Percentiles rank a stretch among this genome's conserved stretches.
Conservation (phyloP, 1,139 yeast genomes). For the Diutina neorugosa region DNA sequence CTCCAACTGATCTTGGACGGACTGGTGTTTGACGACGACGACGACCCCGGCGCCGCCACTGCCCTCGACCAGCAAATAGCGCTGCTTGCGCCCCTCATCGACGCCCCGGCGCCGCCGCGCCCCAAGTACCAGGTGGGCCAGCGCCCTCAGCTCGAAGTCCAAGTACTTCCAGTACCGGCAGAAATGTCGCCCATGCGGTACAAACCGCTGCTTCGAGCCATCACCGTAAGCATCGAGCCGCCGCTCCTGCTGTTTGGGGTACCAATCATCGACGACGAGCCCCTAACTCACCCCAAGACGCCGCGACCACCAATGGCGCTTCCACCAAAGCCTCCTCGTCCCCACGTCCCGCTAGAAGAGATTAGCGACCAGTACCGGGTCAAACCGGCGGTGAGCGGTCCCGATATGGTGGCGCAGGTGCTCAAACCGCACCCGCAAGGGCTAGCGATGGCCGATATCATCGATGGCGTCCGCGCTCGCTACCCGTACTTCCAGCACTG, state of each 20-base stretch:
- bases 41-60: conserved; percentile 5
- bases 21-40: conserved; percentile 3
- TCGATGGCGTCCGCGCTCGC: conserved; percentile 72
- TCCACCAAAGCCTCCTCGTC: conserved; percentile 32
- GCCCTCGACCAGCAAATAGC: conserved; percentile 30
- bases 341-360: conserved; percentile 56
- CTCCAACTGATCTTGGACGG: background rate
- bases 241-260: background rate
- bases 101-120: conserved; percentile 10
- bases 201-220: conserved; percentile 2
- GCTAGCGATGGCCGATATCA: conserved; percentile 74
- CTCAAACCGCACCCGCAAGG: conserved; percentile 49
- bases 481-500: conserved; percentile 90
- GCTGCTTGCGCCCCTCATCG: conserved; percentile 26
- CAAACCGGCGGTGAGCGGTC: conserved; percentile 74
- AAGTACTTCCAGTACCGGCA: background rate
- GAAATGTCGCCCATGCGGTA: conserved; percentile 1
- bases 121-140: background rate
- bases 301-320: conserved; percentile 22
- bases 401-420: conserved; percentile 70
- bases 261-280: conserved; percentile 12
- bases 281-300: conserved; percentile 32
- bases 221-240: background rate
- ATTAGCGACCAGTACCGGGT: conserved; percentile 78
- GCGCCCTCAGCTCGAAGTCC: conserved; percentile 1